Conservation (phyloP, 2,329 filamentous ascomycete genomes). For the Ploettnerulaceae sp. region DNA sequence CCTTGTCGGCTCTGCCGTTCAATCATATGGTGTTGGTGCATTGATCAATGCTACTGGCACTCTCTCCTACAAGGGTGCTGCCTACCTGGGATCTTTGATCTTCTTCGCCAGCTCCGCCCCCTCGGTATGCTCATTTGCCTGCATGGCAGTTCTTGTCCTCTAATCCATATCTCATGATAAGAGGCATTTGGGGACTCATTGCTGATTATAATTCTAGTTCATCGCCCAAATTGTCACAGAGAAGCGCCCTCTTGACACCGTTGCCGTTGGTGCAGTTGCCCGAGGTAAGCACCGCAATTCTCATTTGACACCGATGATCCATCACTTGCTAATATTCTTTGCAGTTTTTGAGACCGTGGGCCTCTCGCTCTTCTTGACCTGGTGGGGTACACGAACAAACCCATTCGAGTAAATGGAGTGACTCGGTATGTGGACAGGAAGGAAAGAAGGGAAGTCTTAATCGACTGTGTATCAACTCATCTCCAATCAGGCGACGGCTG, state of each 20-base stretch:
- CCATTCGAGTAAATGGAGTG: conserved; percentile 55
- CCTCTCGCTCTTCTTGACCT: conserved; percentile 86
- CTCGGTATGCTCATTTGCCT: conserved; percentile 54
- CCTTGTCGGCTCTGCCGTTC: conserved; percentile 79
- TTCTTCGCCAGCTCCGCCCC: conserved; percentile 89
- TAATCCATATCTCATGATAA: background rate
- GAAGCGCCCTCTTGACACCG: conserved; percentile 85
- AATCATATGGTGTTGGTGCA: conserved; percentile 85
- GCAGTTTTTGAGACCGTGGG: conserved; percentile 83
- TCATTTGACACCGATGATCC: background rate
- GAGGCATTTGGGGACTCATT: background rate
- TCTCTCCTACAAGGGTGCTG: conserved; percentile 92
- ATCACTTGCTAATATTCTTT: background rate
- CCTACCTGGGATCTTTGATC: conserved; percentile 85
- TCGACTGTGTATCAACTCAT: conserved; percentile 17
- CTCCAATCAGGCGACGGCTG: conserved; percentile 16
- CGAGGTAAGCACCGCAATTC: conserved; percentile 41
- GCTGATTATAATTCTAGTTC: conserved; percentile 52
- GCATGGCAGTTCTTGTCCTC: background rate
- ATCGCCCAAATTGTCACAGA: conserved; percentile 82
- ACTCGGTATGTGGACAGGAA: conserved; percentile 1
- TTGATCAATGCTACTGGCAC: conserved; percentile 94
- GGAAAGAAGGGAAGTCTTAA: conserved; percentile 10
- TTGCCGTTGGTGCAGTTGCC: conserved; percentile 77
- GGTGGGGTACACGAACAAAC: conserved; percentile 95